Evolutionary conservation across 2,329 filamentous ascomycete genomes (phyloP), one percentile per base, ranked within the genome.

Genomic region (Aspergillus brunneoviolaceus): DNA sequence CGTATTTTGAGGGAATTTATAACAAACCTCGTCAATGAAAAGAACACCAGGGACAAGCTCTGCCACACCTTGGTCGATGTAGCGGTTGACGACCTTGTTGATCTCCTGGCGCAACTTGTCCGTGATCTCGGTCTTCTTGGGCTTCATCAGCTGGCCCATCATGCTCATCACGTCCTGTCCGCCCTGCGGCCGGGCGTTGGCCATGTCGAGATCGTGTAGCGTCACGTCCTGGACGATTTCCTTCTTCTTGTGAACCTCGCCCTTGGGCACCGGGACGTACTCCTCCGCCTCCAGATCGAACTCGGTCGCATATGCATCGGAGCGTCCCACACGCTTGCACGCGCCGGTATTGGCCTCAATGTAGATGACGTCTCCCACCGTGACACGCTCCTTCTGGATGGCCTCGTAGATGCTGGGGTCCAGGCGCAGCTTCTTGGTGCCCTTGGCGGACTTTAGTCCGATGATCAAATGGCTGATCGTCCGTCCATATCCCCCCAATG

Each of bases 81-180:
- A 99, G 77, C 94, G 92, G 84, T 92, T 96, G 67, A 99, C 95
- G 31, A 99, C 94, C 81, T 98, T 98, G 86, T 99, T 97, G 81
- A 99, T 98, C 81, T 99, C 95, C 58, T 86, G 83, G 62, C 95
- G 87, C 72, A 99, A 82, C 82, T 99, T 99, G 79, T 99, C 95
- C 31, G 95, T 99, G 72, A 99, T 98, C 77, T 99, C 95, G 5
- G 95, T 99, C 88, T 97, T 97, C 82, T 96, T 96, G 63, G 95
- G 95, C 85, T 98, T 98, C 92, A 98, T 97, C 72, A 99, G 81
- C 79, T 99, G 95, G 70, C 95, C 95, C 94, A 99, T 98, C 95
- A 99, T 98, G 81, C 93, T 97, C 93, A 99, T 98, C 67, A 99
- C 96, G 77, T 99, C 95, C 82, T 99, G 95, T 49, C 95, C 95